Conservation (phyloP, 2,329 filamentous ascomycete genomes). For the Aureobasidium sp. region DNA sequence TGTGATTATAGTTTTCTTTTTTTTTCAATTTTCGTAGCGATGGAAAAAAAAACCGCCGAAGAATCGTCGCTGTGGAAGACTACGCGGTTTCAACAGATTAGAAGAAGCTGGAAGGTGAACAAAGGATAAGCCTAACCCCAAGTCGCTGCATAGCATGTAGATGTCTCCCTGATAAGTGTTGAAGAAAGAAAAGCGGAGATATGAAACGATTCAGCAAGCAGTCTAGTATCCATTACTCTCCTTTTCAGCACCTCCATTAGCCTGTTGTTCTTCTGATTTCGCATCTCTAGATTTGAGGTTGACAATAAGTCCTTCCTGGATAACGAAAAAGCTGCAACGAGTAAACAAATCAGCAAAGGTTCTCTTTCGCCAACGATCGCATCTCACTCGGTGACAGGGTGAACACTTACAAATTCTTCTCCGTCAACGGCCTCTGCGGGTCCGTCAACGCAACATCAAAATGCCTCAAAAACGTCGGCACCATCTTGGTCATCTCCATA, state of each 20-base stretch:
- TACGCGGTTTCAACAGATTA: too few relatives aligned
- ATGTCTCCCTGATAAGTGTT: neutral
- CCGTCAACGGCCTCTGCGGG: neutral
- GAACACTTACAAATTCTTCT: conserved; percentile 6
- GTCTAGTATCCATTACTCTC: neutral
- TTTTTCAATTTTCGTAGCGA: too few relatives aligned
- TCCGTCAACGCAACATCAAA: conserved; percentile 4
- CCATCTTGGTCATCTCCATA: conserved; percentile 43
- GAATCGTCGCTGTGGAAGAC: too few relatives aligned
- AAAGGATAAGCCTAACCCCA: too few relatives aligned
- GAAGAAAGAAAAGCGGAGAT: neutral
- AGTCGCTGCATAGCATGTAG: neutral
- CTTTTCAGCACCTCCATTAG: conserved; percentile 3
- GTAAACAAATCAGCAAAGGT: neutral
- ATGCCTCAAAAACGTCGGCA: conserved; percentile 3
- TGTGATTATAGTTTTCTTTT: too few relatives aligned
- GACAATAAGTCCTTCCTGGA: conserved; percentile 3
- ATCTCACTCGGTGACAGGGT: neutral
- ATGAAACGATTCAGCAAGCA: neutral
- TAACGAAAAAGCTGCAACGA: conserved; percentile 1
- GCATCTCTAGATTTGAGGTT: neutral
- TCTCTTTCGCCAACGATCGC: neutral
- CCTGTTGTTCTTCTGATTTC: neutral
- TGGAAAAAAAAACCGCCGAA: too few relatives aligned
- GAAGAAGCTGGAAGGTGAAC: too few relatives aligned